Base-by-base conservation (phyloP, 2,329 filamentous ascomycete species). In the Epichloe gansuensis region DNA sequence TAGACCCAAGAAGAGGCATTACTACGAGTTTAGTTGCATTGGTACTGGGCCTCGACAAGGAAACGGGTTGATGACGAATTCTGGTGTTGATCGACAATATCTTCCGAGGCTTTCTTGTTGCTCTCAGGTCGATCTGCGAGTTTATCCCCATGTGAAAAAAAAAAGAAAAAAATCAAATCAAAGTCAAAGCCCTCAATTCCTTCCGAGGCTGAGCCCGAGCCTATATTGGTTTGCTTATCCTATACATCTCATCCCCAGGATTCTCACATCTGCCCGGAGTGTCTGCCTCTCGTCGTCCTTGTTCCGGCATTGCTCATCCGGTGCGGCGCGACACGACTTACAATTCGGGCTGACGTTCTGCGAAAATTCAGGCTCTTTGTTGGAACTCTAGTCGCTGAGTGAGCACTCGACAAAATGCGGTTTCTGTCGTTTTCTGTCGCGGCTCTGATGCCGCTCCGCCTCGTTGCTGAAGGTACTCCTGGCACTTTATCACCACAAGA, bases 401-500 rank as follows among this genome's bases (percentile, higher is more conserved):
- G 41, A 28, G 41, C 28, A 35, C 39, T 46, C 41, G 51, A 52
- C 57, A 58, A 34, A 50, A 72, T 72, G 70, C 62, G 65, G 58
- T 68, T 71, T 60, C 66, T 62, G 46, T 64, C 60, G 39, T 48
- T 71, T 46, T 55, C 71, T 42, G 54, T 69, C 23, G 59, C 65
- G 53, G 63, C 65, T 38, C 47, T 72, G 52, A 60, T 62, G 54
- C 68, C 69, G 12, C 58, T 62, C 50, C 60, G 63, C 56, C 57
- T 71, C 41, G 55, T 68, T 43, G 64, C 67, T 25, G 59, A 62
- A 7, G 61, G 57, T 31, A 44, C 35, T 3, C 57, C 57, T 23
- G 48, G 53, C 25, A 59, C 61, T 1, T 55, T 57, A 15, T 64
- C 64, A 15, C 54, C 60, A 7, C 62, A 63, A 23, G 69, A 71